These are phyloP conservation scores for Ustilago loliicola DNA, from an alignment of 1,284 basidiomycete genomes.

Conservation along the genomic window DNA sequence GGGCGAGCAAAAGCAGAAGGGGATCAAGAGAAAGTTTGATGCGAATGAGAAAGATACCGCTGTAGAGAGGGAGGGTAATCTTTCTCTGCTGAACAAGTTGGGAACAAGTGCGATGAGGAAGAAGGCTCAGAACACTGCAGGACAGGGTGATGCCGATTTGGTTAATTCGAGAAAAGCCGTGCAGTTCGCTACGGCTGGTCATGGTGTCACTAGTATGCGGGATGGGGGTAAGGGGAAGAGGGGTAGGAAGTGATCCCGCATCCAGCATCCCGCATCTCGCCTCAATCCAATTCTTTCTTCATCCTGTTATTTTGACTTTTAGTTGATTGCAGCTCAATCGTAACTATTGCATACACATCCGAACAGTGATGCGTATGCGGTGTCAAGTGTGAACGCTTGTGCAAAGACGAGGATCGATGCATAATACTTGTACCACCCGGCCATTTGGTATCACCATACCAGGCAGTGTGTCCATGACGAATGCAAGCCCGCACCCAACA, in stretches of 20 bases:
- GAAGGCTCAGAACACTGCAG: conserved; percentile 65
- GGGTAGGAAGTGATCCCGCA: conserved; percentile 24
- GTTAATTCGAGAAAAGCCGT: conserved; percentile 66
- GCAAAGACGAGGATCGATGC: too few relatives aligned
- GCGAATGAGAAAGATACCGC: conserved; percentile 79
- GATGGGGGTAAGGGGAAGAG: conserved; percentile 45
- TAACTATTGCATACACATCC: too few relatives aligned
- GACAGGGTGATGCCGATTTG: conserved; percentile 69
- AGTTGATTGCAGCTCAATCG: too few relatives aligned
- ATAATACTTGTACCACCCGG: too few relatives aligned
- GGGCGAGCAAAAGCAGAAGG: conserved; percentile 82
- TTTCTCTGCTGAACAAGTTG: conserved; percentile 82
- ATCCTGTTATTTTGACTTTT: too few relatives aligned
- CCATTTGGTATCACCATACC: too few relatives aligned
- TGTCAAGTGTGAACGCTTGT: too few relatives aligned
- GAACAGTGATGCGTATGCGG: too few relatives aligned
- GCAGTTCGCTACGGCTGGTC: conserved; percentile 58
- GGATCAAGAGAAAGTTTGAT: conserved; percentile 94
- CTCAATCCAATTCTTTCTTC: too few relatives aligned
- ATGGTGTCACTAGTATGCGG: conserved; percentile 52
- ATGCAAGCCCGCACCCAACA: too few relatives aligned
- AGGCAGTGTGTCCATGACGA: too few relatives aligned
- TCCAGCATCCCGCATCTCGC: too few relatives aligned
- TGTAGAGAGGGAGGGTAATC: conserved; percentile 80
- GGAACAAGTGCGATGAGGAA: conserved; percentile 71